phyloP scores from a whole-genome alignment of 768 basidiomycete genomes.

The Calocera viscosa region DNA sequence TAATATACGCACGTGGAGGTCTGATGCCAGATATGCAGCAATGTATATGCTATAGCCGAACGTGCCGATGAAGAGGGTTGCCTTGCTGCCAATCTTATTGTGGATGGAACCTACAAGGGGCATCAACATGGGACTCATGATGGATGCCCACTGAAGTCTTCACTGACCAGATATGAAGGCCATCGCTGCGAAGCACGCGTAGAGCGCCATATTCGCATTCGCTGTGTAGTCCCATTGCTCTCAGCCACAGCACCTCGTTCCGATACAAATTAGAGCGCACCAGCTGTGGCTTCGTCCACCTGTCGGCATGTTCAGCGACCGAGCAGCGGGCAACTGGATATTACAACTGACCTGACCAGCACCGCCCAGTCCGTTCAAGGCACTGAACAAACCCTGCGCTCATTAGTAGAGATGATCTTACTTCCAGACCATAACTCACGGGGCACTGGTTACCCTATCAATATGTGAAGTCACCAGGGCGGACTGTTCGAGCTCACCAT shows the following conservation, averaged over 20 bases:
- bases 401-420: neutral
- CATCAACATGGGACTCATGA: too few relatives aligned
- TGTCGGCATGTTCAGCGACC: neutral
- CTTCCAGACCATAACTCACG: neutral
- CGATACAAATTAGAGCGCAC: neutral
- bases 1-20: neutral
- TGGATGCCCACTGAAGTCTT: too few relatives aligned
- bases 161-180: neutral
- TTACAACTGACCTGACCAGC: slow-evolving; percentile 53
- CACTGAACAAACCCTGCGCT: slow-evolving; percentile 54
- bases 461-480: too few relatives aligned
- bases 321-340: neutral
- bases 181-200: neutral
- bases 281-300: neutral
- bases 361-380: slow-evolving; percentile 61
- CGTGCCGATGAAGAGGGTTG: slow-evolving; percentile 63
- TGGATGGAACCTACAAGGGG: slow-evolving; percentile 44
- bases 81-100: slow-evolving; percentile 63
- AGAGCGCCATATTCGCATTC: neutral
- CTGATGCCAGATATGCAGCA: slow-evolving; percentile 50
- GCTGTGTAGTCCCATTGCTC: neutral
- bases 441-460: neutral
- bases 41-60: slow-evolving; percentile 67
- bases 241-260: neutral
- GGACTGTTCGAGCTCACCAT: slow-evolving; percentile 21